phyloP scores from a whole-genome alignment of 495 filamentous ascomycete species.

The Achaetomiella virescens region DNA sequence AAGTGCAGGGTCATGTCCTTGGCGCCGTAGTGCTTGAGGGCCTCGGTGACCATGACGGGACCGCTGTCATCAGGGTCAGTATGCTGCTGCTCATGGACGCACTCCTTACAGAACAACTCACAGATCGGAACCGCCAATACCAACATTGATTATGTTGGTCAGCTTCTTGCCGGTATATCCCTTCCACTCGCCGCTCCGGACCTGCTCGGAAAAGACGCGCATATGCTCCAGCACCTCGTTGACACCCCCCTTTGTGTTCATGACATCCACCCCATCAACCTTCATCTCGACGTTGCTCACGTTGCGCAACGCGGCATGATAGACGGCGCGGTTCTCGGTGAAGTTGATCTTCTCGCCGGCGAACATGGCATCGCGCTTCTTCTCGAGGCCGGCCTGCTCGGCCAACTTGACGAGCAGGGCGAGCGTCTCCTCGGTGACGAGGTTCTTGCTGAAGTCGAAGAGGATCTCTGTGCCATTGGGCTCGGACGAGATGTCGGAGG shows the following conservation, averaged over 20 bases:
- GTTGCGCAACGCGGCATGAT: conserved; percentile 91
- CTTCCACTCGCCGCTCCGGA: conserved; percentile 94
- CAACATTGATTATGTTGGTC: conserved; percentile 92
- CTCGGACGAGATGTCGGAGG: conserved; percentile 54
- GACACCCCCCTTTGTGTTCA: conserved; percentile 65
- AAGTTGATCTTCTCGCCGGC: conserved; percentile 97
- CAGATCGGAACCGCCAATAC: conserved; percentile 97
- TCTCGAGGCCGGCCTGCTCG: conserved; percentile 81
- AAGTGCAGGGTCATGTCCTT: conserved; percentile 86
- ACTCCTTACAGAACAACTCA: conserved; percentile 44
- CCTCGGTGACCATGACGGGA: conserved; percentile 97
- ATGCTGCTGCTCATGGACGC: too few species aligned
- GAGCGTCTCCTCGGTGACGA: conserved; percentile 90
- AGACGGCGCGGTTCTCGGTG: conserved; percentile 93
- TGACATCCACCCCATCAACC: conserved; percentile 92
- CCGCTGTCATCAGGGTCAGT: conserved; percentile 49
- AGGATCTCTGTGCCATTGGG: conserved; percentile 61
- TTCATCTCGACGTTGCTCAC: conserved; percentile 76
- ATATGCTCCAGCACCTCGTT: conserved; percentile 91
- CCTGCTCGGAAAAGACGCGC: conserved; percentile 92
- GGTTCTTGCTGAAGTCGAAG: conserved; percentile 99
- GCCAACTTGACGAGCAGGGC: conserved; percentile 78
- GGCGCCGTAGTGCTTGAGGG: conserved; percentile 87
- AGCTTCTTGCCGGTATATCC: conserved; percentile 97
- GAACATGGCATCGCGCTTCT: conserved; percentile 96